Base-by-base conservation (phyloP, 73 alveolate genomes). In the Paramecium octaurelia region DNA sequence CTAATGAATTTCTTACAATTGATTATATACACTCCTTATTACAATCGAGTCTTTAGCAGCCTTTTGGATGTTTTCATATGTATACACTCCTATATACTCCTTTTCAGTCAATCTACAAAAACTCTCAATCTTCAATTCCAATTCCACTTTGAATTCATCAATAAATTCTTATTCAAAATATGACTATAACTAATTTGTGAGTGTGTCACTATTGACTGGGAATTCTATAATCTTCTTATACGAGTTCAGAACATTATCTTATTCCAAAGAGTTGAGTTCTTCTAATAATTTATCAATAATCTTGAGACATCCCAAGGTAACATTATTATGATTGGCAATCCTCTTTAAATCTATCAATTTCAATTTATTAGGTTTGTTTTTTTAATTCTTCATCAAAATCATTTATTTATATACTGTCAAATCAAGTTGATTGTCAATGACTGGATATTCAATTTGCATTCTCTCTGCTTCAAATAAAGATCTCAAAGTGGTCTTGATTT, bases 391-490 rank as follows among this genome's bases (percentile, higher is more conserved):
- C 44, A 44, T 40, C 18, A 80, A 18, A 4, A 24, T 64, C 23
- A 31, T 3, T 34, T 64, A 34, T 34, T 64, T 64, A 24, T 64
- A 64, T 16, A 64, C 84, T 12, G 84, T 64, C 16, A 64, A 18
- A 31, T 64, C 84, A 31, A 64, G 46, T 27, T 73, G 8, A 38
- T 73, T 34, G 11, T 73, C 87, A 36, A 73, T 73, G 4, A 12
- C 10, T 6, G 87, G 68, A 36, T 73, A 38, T 73, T 73, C 87
- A 73, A 31, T 36, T 73, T 36, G 16, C 87, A 73, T 73, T 73
- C 87, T 73, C 7, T 34, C 87, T 35, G 5, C 34, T 35, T 73
- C 87, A 64, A 64, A 64, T n/a, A 64, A 31, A 31, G 42, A 64
- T 64, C 84, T 64, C 1, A 64, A 14, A 31, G 8, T 31, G n/a